phyloP scores from a whole-genome alignment of 2,329 filamentous ascomycete genomes.

The Dothideomycetes sp. region DNA sequence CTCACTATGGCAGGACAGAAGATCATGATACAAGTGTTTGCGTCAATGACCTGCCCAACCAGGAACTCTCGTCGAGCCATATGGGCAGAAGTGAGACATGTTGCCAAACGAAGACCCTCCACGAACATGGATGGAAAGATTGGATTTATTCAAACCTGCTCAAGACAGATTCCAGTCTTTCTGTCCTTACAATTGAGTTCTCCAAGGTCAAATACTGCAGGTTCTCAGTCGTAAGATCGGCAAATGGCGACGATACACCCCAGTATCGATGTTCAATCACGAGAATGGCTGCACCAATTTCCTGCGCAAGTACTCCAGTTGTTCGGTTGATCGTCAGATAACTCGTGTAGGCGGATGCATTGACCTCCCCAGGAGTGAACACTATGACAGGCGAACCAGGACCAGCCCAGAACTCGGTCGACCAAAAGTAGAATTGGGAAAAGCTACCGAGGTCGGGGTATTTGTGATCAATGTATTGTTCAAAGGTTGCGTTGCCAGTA shows the following conservation, averaged over 20 bases:
- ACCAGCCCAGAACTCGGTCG: slow-evolving; percentile 43
- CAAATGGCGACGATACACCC: slow-evolving; percentile 47
- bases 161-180: not conserved
- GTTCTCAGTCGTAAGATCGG: slow-evolving; percentile 42
- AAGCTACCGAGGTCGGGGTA: slow-evolving; percentile 48
- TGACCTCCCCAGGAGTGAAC: slow-evolving; percentile 40
- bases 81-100: no score
- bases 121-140: no score
- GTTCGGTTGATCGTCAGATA: slow-evolving; percentile 45
- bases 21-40: no score
- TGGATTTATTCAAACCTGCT: no score
- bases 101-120: no score
- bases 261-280: slow-evolving; percentile 53
- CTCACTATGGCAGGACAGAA: no score
- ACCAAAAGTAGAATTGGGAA: slow-evolving; percentile 46
- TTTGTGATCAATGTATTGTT: slow-evolving; percentile 51
- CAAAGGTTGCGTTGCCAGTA: slow-evolving; percentile 32
- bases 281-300: slow-evolving; percentile 45
- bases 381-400: slow-evolving; percentile 44
- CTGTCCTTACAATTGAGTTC: slow-evolving; percentile 34
- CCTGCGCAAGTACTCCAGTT: slow-evolving; percentile 43
- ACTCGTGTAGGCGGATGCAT: slow-evolving; percentile 31
- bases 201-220: slow-evolving; percentile 46
- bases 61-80: no score
- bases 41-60: no score